A percentile compares a stretch with the other conserved stretches of the same genome.
phyloP scores from a whole-genome alignment of 345 rosid species.

The Stellera chamaejasme region DNA sequence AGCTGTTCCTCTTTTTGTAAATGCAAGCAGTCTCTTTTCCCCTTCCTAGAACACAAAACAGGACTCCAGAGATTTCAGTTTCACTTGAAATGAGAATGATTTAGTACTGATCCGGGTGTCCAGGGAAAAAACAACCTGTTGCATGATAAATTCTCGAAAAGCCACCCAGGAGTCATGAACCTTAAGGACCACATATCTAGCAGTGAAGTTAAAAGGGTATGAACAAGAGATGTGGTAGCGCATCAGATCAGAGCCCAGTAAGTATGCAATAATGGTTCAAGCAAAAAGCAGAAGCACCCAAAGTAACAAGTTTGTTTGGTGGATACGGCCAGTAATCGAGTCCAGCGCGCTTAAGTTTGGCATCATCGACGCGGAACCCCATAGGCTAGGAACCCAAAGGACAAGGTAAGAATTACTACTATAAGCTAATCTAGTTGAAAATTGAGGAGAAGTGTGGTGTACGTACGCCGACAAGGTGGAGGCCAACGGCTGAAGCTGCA shows the following conservation, averaged over 20 bases:
- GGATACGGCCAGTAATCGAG: constrained; percentile 99
- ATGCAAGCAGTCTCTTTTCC: constrained; percentile 75
- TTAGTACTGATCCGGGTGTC: too few species aligned
- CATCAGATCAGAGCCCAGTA: constrained; percentile 1
- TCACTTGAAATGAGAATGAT: too few species aligned
- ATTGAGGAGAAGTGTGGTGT: not conserved
- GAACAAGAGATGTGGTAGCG: constrained; percentile 16
- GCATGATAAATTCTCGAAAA: constrained; percentile 62
- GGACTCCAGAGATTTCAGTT: constrained; percentile 1
- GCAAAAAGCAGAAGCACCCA: too few species aligned
- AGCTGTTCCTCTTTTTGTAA: constrained; percentile 74
- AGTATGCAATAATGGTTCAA: not conserved
- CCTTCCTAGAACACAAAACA: constrained; percentile 48
- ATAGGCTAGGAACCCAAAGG: constrained; percentile 50
- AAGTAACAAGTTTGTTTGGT: constrained; percentile 19
- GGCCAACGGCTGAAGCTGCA: constrained; percentile 81
- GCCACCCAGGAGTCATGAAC: constrained; percentile 77
- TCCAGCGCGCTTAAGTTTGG: constrained; percentile 91
- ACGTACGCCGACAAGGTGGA: constrained; percentile 77
- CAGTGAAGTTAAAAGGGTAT: constrained; percentile 20
- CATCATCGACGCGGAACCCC: constrained; percentile 82
- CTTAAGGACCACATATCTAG: constrained; percentile 74
- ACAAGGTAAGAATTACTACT: not conserved
- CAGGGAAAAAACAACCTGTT: constrained; percentile 46
- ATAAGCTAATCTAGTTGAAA: not conserved